These are phyloP conservation scores for Thraustotheca clavata DNA, from an alignment of 352 stramenopile genomes.

Conservation along the genomic window DNA sequence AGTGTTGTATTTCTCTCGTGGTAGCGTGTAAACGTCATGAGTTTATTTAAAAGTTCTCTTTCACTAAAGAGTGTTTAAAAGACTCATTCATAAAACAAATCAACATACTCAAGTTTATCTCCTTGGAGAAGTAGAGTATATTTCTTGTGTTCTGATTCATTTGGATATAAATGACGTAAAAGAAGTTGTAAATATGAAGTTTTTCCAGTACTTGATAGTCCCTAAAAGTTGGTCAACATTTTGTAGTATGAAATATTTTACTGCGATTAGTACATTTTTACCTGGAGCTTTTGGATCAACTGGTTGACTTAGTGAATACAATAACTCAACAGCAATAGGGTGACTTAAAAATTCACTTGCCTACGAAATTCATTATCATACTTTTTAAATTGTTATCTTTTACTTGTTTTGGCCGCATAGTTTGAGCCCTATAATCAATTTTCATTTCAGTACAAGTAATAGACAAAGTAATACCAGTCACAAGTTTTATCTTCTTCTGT, in stretches of 20 bases:
- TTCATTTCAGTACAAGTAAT: not conserved
- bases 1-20: slow-evolving; percentile 26
- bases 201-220: slow-evolving; percentile 31
- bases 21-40: slow-evolving; percentile 26
- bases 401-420: slow-evolving; percentile 27
- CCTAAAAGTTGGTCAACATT: not conserved
- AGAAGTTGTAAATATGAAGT: slow-evolving; percentile 40
- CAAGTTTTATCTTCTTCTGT: slow-evolving; percentile 23
- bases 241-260: slow-evolving; percentile 21
- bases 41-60: slow-evolving; percentile 32
- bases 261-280: slow-evolving; percentile 63
- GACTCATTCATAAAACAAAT: not conserved
- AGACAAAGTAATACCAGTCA: slow-evolving; percentile 28
- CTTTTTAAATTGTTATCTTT: not conserved
- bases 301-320: slow-evolving; percentile 24
- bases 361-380: not conserved
- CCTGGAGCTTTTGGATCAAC: slow-evolving; percentile 7
- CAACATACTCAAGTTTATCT: slow-evolving; percentile 29
- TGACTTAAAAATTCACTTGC: slow-evolving; percentile 45
- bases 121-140: slow-evolving; percentile 35
- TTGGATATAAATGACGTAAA: slow-evolving; percentile 22
- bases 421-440: not conserved
- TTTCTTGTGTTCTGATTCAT: slow-evolving; percentile 23
- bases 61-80: slow-evolving; percentile 24
- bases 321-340: slow-evolving; percentile 23